Evolutionary conservation across 2,329 filamentous ascomycete genomes (phyloP).

Genomic region (Stylonectria norvegica): DNA sequence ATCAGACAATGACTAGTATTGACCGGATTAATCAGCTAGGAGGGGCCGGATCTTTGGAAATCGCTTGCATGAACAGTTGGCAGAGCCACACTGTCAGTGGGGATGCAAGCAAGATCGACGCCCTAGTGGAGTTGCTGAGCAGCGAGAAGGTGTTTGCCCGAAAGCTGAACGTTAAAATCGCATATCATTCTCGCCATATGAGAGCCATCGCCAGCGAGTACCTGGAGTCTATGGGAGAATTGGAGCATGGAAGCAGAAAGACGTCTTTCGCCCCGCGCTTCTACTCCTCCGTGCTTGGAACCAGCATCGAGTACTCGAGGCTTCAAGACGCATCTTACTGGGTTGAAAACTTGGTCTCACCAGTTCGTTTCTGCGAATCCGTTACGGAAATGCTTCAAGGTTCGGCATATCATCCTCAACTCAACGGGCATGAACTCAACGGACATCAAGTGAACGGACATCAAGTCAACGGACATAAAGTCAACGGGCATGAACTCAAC

Average conservation of each 20-base stretch:
- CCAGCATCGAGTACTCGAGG: not conserved
- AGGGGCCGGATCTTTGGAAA: not conserved
- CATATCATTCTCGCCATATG: slow-evolving; percentile 52
- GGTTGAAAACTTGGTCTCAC: slow-evolving; percentile 36
- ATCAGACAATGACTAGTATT: not conserved
- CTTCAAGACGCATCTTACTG: slow-evolving; percentile 32
- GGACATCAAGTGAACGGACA: too few species aligned
- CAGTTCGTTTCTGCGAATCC: slow-evolving; percentile 39
- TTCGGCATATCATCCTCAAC: too few species aligned
- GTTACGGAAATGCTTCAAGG: slow-evolving; percentile 12
- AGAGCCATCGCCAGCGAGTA: slow-evolving; percentile 44
- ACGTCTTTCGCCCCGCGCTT: not conserved
- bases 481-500: too few species aligned
- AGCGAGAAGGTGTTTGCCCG: slow-evolving; percentile 42
- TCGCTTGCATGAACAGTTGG: slow-evolving; percentile 49
- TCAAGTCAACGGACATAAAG: too few species aligned
- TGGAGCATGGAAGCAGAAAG: not conserved
- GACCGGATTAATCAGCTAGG: not conserved
- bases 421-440: too few species aligned
- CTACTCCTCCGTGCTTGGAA: slow-evolving; percentile 33
- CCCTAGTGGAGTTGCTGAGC: slow-evolving; percentile 31
- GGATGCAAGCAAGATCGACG: slow-evolving; percentile 38
- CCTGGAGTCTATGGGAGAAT: slow-evolving; percentile 21
- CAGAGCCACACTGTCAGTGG: slow-evolving; percentile 47
- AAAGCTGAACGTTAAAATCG: slow-evolving; percentile 43